phyloP scores from a whole-genome alignment of 2,329 filamentous ascomycete genomes.

The Diaporthe humulicola region DNA sequence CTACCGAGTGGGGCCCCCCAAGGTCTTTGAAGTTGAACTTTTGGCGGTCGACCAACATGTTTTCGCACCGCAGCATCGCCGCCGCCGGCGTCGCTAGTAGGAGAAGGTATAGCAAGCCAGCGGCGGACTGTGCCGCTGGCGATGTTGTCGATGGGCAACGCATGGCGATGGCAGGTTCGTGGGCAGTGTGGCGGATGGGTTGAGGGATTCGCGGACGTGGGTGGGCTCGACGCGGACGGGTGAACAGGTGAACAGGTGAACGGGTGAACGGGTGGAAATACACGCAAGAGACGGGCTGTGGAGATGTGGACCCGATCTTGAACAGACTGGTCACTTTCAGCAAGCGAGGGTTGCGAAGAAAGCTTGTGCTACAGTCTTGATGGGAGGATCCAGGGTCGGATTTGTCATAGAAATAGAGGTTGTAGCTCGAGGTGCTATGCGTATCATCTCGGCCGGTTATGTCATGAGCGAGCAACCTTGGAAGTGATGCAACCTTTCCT shows the following conservation, averaged over 20 bases:
- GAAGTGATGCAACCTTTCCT: not conserved
- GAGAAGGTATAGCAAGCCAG: slow-evolving; percentile 53
- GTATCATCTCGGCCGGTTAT: slow-evolving; percentile 11
- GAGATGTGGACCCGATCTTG: not conserved
- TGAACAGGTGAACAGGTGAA: not conserved
- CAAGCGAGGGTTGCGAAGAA: slow-evolving; percentile 11
- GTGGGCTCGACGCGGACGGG: not conserved
- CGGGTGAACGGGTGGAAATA: not conserved
- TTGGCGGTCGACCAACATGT: slow-evolving; percentile 69
- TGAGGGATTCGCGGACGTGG: not conserved
- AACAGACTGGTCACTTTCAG: not conserved
- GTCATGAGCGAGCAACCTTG: slow-evolving; percentile 1
- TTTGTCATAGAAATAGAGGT: slow-evolving; percentile 17
- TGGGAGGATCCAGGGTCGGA: not conserved
- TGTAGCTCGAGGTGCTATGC: not conserved
- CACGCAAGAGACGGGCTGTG: not conserved
- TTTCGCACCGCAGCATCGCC: slow-evolving; percentile 72
- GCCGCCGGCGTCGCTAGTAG: slow-evolving; percentile 53
- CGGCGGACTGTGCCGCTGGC: slow-evolving; percentile 49
- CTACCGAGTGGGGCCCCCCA: slow-evolving; percentile 76
- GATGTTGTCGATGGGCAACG: slow-evolving; percentile 51
- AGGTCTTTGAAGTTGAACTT: slow-evolving; percentile 75
- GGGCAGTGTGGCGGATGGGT: slow-evolving; percentile 30
- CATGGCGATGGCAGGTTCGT: slow-evolving; percentile 49
- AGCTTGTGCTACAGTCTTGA: not conserved